Conservation (phyloP, 176 grass and related monocot species). For the Raddia distichophylla region DNA sequence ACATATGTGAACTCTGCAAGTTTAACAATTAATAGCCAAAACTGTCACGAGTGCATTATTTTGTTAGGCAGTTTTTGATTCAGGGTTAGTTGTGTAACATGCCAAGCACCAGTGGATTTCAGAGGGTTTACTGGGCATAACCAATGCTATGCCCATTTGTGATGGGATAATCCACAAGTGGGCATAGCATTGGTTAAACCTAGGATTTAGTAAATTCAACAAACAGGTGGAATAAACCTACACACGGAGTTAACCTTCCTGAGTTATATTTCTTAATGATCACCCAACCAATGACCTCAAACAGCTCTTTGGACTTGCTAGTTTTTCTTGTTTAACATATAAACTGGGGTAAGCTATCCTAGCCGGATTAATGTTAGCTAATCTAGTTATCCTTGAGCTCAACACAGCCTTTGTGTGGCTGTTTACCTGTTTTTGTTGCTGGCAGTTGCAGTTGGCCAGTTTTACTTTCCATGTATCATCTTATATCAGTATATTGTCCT, state of each 20-base stretch:
- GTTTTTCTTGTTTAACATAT: background rate
- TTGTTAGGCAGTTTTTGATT: background rate
- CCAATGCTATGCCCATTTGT: too few species aligned
- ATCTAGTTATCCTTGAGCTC: background rate
- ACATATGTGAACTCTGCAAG: conserved; percentile 15
- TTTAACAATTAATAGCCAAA: conserved; percentile 12
- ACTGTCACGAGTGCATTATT: background rate
- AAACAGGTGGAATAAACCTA: background rate
- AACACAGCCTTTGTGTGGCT: background rate
- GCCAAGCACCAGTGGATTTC: background rate
- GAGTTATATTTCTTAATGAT: background rate
- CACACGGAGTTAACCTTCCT: background rate
- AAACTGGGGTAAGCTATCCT: conserved; percentile 1
- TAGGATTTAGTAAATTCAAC: background rate
- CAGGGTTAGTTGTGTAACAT: background rate
- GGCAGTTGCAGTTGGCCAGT: background rate
- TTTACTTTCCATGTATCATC: conserved; percentile 19
- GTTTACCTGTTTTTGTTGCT: conserved; percentile 20
- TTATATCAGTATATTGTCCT: conserved; percentile 25
- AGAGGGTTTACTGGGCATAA: background rate
- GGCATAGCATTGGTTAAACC: too few species aligned
- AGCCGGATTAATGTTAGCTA: background rate
- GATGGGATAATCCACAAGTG: too few species aligned
- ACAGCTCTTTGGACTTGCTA: background rate
- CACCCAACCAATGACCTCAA: background rate